phyloP scores from a whole-genome alignment of 2,329 filamentous ascomycete genomes.

The Chrysoporthe puriensis region DNA sequence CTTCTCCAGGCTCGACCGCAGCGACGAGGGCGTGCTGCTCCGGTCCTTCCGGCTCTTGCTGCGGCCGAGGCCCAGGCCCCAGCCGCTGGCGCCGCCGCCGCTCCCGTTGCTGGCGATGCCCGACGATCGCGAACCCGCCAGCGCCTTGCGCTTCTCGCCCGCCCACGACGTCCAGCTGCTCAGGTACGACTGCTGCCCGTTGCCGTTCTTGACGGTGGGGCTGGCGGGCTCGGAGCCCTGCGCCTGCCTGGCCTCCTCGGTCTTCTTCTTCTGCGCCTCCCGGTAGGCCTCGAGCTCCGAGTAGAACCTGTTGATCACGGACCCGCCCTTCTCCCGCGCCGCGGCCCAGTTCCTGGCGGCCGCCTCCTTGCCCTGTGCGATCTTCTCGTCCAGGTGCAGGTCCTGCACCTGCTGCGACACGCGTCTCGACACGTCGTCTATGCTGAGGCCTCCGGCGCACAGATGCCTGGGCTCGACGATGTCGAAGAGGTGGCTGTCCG shows the following conservation, averaged over 20 bases:
- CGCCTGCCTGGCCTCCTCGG: conserved; percentile 53
- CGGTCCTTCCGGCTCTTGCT: conserved; percentile 32
- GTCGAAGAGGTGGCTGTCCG: conserved; percentile 88
- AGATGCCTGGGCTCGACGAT: conserved; percentile 93
- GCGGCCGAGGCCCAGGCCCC: conserved; percentile 42
- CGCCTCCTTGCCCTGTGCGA: conserved; percentile 81
- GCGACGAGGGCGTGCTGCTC: conserved; percentile 25
- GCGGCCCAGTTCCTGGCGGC: conserved; percentile 88
- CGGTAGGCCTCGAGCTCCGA: conserved; percentile 84
- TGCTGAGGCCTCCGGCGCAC: conserved; percentile 86
- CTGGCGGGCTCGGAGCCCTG: conserved; percentile 45
- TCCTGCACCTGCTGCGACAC: conserved; percentile 92
- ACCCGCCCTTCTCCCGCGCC: conserved; percentile 84
- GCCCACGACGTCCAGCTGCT: conserved; percentile 73
- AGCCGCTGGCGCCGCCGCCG: conserved; percentile 32
- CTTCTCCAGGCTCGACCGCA: conserved; percentile 28
- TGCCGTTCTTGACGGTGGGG: conserved; percentile 40
- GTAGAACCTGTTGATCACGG: conserved; percentile 86
- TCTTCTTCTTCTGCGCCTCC: conserved; percentile 69
- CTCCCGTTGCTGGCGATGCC: conserved; percentile 28
- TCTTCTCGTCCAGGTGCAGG: conserved; percentile 87
- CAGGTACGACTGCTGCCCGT: conserved; percentile 58
- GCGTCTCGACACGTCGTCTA: conserved; percentile 91
- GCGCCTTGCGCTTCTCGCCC: conserved; percentile 73
- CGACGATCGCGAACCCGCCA: conserved; percentile 42